Evolutionary conservation across 2,329 filamentous ascomycete genomes (phyloP), one percentile per base, ranked within the genome.

Genomic region (Sclerotinia glacialis): DNA sequence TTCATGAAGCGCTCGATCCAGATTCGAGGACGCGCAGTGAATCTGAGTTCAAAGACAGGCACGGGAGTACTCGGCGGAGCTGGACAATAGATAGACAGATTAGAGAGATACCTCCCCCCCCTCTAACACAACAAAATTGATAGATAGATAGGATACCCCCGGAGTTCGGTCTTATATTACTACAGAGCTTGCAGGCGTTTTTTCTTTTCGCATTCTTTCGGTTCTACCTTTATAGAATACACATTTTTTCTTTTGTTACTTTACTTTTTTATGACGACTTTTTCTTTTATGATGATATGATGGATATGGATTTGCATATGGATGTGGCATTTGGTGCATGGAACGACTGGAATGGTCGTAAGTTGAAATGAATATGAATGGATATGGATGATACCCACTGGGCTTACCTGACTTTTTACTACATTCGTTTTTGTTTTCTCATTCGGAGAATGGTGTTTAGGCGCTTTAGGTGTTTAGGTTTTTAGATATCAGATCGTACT

Each of bases 1-100:
- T 65, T 65, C 63, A 52, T 60, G 31, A 21, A 26, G 47, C 63
- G 54, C 21, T 60, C 54, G 5, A 18, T 56, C 50, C 26, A 21
- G 7, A 64, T 64, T 23, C 61, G 50, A 23, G 61, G 61, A 21
- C 61, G 61, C 14, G 34, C 37, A 16, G 18, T 61, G 28, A 50
- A 61, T n/a, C 18, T 61, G 16, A 61, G 28, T 61, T 49, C 44
- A 34, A n/a, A 31, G 16, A 26, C 44, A 23, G n/a, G n/a, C 44
- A 37, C 2, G 31, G 8, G 44, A 40, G 23, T 7, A 12, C 16
- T 34, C 21, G 26, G 46, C 31, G 16, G 58, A 49, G 44, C 4
- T n/a, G 5, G 5, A n/a, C 2, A 18, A 60, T 23, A 34, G 3
- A 60, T 47, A 60, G 21, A 61, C 44, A 44, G 40, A 58, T 31